These are phyloP conservation scores for Hippophae tibetana DNA, from an alignment of 306 rosid species.

Conservation along the genomic window DNA sequence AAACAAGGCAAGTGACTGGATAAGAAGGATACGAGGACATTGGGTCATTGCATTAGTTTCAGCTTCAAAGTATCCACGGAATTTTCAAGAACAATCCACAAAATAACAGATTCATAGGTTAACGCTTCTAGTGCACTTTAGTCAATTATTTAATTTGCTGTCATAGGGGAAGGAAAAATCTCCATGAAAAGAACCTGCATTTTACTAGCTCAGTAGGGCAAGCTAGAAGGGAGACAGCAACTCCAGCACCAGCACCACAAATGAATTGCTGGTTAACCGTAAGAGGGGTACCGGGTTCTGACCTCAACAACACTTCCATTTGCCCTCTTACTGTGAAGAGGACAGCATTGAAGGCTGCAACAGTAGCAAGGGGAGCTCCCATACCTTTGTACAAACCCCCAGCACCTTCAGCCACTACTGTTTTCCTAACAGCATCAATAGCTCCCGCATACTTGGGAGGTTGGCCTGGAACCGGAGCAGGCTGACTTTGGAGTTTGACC, in stretches of 20 bases:
- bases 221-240: constrained; percentile 81
- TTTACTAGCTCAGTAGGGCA: constrained; percentile 85
- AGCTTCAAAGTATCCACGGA: no score
- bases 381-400: constrained; percentile 81
- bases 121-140: no score
- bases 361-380: constrained; percentile 92
- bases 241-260: constrained; percentile 85
- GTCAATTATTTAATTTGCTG: not conserved
- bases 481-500: constrained; percentile 94
- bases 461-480: constrained; percentile 71
- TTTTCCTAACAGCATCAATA: constrained; percentile 75
- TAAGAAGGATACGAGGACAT: no score
- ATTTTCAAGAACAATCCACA: no score
- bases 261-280: constrained; percentile 54
- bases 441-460: constrained; percentile 63
- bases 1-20: no score
- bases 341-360: constrained; percentile 82
- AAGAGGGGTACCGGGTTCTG: constrained; percentile 62
- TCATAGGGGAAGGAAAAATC: no score
- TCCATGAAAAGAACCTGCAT: constrained; percentile 49
- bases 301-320: constrained; percentile 57
- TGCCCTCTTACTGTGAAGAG: constrained; percentile 79
- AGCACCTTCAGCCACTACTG: constrained; percentile 74
- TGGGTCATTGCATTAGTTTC: no score
- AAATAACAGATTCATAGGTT: no score